These are phyloP conservation scores for Wickerhamomyces rabaulensis DNA, from an alignment of 805 yeast species.

Conservation along the genomic window DNA sequence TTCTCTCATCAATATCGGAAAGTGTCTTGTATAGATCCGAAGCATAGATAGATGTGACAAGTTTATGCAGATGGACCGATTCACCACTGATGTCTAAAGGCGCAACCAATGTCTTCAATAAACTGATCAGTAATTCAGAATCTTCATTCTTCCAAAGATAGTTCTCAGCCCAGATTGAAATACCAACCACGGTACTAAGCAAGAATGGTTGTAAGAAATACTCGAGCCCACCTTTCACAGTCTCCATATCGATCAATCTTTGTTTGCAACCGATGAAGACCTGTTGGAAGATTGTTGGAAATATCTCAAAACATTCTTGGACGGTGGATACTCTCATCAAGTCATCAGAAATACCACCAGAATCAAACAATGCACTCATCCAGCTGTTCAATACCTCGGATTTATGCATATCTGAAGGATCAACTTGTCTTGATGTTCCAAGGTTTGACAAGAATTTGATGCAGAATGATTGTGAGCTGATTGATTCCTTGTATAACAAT, in stretches of 20 bases:
- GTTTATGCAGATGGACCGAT: slow-evolving; percentile 37
- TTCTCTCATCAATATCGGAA: slow-evolving; percentile 7
- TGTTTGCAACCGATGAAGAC: slow-evolving; percentile 56
- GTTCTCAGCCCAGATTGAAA: slow-evolving; percentile 44
- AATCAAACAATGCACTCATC: slow-evolving; percentile 76
- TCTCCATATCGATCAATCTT: slow-evolving; percentile 51
- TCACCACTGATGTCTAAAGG: slow-evolving; percentile 43
- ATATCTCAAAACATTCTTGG: slow-evolving; percentile 59
- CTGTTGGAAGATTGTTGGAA: slow-evolving; percentile 73
- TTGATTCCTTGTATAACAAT: slow-evolving; percentile 12
- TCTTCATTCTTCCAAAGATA: slow-evolving; percentile 31
- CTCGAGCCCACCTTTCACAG: slow-evolving; percentile 74
- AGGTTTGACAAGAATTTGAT: slow-evolving; percentile 24
- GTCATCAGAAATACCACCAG: slow-evolving; percentile 83
- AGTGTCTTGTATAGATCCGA: slow-evolving; percentile 13
- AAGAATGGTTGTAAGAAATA: slow-evolving; percentile 80
- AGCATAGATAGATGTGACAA: slow-evolving; percentile 26
- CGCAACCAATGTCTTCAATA: slow-evolving; percentile 35
- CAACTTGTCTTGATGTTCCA: slow-evolving; percentile 23
- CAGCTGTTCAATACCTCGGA: slow-evolving; percentile 52
- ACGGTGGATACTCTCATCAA: slow-evolving; percentile 61
- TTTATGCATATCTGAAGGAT: slow-evolving; percentile 21
- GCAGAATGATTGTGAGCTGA: slow-evolving; percentile 25
- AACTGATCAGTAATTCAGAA: slow-evolving; percentile 30
- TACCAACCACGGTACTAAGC: slow-evolving; percentile 49